Evolutionary conservation across 371 early-diverging fungal species (phyloP).

Genomic region (Lichtheimia hyalospora): DNA sequence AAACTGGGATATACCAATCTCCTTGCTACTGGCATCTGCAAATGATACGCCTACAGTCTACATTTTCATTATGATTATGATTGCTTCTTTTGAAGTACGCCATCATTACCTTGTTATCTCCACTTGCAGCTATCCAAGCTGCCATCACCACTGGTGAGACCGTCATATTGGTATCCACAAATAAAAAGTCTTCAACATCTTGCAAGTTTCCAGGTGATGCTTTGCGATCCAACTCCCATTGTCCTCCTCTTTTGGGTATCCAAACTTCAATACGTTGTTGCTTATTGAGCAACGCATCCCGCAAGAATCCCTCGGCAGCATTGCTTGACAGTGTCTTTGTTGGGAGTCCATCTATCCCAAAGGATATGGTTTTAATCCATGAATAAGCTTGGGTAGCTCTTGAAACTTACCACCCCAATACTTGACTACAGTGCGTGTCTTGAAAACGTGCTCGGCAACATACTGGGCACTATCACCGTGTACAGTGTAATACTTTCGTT

Average conservation of each 20-base stretch:
- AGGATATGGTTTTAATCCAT: conserved; percentile 32
- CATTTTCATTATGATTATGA: not conserved
- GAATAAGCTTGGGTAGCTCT: not conserved
- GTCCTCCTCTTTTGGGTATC: conserved; percentile 46
- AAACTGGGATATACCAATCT: conserved; percentile 84
- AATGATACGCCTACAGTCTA: conserved; percentile 86
- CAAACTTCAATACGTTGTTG: conserved; percentile 87
- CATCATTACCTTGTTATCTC: conserved; percentile 51
- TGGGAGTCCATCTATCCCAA: conserved; percentile 54
- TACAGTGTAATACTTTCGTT: conserved; percentile 65
- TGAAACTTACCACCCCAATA: conserved; percentile 70
- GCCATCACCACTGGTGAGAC: conserved; percentile 84
- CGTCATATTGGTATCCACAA: conserved; percentile 67
- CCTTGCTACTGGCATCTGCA: conserved; percentile 80
- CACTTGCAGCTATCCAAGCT: conserved; percentile 44
- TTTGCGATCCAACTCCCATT: conserved; percentile 55
- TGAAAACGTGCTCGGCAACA: conserved; percentile 83
- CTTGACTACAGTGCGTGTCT: conserved; percentile 89
- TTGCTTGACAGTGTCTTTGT: conserved; percentile 77
- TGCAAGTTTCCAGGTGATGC: conserved; percentile 95
- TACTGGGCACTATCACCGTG: conserved; percentile 89
- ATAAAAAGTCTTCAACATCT: conserved; percentile 87
- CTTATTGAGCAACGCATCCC: conserved; percentile 75
- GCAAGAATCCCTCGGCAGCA: conserved; percentile 74
- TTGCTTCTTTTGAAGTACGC: conserved; percentile 31